Percentiles rank a stretch among this genome's conserved stretches.
phyloP scores from a whole-genome alignment of 2,329 filamentous ascomycete species.

The Cordyceps tenuipes region DNA sequence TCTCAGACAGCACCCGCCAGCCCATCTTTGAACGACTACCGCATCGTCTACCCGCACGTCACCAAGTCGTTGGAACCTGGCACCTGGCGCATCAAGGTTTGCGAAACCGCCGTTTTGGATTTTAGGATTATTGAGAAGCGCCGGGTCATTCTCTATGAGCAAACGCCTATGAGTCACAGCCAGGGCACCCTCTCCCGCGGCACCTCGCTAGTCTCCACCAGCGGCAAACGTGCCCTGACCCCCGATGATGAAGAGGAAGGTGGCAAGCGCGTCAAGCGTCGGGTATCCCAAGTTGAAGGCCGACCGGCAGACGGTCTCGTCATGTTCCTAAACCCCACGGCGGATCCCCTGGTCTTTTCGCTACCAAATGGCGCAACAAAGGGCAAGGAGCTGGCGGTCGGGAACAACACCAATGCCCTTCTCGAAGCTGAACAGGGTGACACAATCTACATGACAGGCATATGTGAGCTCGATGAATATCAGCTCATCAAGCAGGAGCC shows the following conservation, averaged over 20 bases:
- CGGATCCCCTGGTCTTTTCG: constrained; percentile 44
- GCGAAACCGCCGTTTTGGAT: constrained; percentile 42
- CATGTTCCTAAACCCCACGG: constrained; percentile 43
- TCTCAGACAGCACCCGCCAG: constrained; percentile 32
- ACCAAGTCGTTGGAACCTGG: constrained; percentile 43
- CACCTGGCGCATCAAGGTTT: constrained; percentile 48
- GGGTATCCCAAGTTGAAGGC: constrained; percentile 25
- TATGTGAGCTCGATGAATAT: constrained; percentile 45
- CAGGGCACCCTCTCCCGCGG: constrained; percentile 22
- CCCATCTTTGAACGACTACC: constrained; percentile 33
- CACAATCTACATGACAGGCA: constrained; percentile 40
- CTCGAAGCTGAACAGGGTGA: constrained; percentile 43
- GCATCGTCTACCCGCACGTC: constrained; percentile 35
- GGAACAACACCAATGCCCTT: constrained; percentile 40
- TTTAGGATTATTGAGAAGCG: constrained; percentile 51
- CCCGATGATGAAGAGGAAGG: constrained; percentile 33
- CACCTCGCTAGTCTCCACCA: constrained; percentile 33
- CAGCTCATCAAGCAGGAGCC: constrained; percentile 46
- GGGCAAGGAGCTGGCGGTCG: constrained; percentile 36
- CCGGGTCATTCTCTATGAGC: constrained; percentile 33
- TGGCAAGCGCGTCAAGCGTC: constrained; percentile 35
- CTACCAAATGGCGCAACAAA: constrained; percentile 37
- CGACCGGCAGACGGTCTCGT: constrained; percentile 39
- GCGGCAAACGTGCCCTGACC: constrained; percentile 42
- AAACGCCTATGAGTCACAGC: constrained; percentile 22